Conservation (phyloP, 2,329 filamentous ascomycete species). For the Fusarium oligoseptatum region DNA sequence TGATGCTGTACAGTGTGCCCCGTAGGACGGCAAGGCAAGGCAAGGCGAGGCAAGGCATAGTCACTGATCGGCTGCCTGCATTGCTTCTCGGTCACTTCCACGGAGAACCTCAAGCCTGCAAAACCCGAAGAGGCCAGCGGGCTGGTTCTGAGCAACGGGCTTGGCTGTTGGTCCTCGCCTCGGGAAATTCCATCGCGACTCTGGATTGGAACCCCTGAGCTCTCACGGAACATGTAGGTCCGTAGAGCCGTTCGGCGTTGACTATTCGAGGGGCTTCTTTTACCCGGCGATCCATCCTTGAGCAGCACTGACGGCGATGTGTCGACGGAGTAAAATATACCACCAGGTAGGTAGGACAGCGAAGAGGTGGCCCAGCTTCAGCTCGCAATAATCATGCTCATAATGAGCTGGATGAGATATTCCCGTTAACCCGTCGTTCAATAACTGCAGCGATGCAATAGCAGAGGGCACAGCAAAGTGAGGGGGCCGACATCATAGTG, state of each 20-base stretch:
- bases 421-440: neutral
- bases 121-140: slow-evolving; percentile 4
- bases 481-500: slow-evolving; percentile 46
- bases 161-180: slow-evolving; percentile 15
- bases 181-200: slow-evolving; percentile 3
- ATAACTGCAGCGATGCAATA: slow-evolving; percentile 3
- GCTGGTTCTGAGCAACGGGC: neutral
- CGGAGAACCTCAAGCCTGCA: slow-evolving; percentile 6
- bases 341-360: neutral
- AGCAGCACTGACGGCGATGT: neutral
- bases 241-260: slow-evolving; percentile 2
- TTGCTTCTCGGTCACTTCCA: slow-evolving; percentile 6
- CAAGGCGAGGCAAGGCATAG: slow-evolving; percentile 1
- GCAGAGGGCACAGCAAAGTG: slow-evolving; percentile 2
- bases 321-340: neutral
- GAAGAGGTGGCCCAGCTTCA: neutral
- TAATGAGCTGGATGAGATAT: neutral
- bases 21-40: slow-evolving; percentile 1
- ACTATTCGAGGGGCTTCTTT: slow-evolving; percentile 8
- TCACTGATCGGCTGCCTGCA: slow-evolving; percentile 11
- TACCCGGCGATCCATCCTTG: slow-evolving; percentile 18
- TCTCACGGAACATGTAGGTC: slow-evolving; percentile 6
- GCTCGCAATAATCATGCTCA: neutral
- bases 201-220: slow-evolving; percentile 12
- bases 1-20: neutral